phyloP scores from a whole-genome alignment of 192 early-diverging fungal genomes.

The Gigaspora rosea region DNA sequence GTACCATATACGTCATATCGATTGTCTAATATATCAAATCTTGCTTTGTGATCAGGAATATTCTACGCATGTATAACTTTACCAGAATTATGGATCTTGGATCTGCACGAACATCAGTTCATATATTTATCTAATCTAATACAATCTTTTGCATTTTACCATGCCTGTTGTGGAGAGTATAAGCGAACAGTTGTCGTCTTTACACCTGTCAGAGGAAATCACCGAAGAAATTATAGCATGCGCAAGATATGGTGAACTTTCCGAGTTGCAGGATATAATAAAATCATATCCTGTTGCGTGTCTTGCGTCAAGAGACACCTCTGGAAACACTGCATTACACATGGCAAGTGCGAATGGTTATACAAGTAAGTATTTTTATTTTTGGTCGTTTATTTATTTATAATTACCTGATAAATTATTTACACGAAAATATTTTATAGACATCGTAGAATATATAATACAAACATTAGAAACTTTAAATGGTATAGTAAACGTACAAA shows the following conservation, averaged over 20 bases:
- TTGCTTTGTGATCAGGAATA: too few relatives aligned
- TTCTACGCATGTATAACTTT: too few relatives aligned
- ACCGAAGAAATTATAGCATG: conserved; percentile 65
- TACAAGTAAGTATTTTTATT: conserved; percentile 42
- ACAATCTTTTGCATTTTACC: too few relatives aligned
- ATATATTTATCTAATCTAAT: too few relatives aligned
- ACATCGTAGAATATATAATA: conserved; percentile 56
- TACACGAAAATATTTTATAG: conserved; percentile 32
- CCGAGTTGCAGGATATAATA: conserved; percentile 48
- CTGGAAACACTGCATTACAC: conserved; percentile 71
- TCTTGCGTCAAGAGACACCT: conserved; percentile 42
- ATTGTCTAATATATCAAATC: too few relatives aligned
- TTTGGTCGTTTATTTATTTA: background rate
- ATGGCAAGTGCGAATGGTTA: conserved; percentile 85
- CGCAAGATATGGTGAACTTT: conserved; percentile 75
- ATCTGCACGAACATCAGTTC: too few relatives aligned
- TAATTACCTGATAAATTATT: conserved; percentile 9
- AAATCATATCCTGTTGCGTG: background rate
- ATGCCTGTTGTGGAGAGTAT: too few relatives aligned
- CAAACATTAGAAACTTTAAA: conserved; percentile 34
- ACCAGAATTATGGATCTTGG: too few relatives aligned
- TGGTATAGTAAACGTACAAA: conserved; percentile 52
- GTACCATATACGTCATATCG: too few relatives aligned
- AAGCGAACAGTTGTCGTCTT: background rate
- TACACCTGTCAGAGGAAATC: conserved; percentile 14